A percentile compares a stretch with the other conserved stretches of the same genome.
Conservation (phyloP, 257 asterid species). For the Cynanchum wilfordii region DNA sequence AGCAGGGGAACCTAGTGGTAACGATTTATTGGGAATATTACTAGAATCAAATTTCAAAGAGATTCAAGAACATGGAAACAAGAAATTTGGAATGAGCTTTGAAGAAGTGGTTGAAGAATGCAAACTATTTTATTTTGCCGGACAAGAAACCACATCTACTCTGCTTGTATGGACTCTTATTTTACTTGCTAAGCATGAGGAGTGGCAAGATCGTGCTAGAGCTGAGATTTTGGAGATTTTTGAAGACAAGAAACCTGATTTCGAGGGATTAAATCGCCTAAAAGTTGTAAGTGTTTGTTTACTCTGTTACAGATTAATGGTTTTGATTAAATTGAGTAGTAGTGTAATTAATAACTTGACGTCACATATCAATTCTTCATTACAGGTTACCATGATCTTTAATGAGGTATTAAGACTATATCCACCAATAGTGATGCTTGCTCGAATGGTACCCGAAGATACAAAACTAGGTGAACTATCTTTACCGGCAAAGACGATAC, state of each 20-base stretch:
- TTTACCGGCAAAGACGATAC: slow-evolving; percentile 17
- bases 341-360: too few relatives aligned
- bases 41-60: slow-evolving; percentile 21
- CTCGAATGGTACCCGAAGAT: slow-evolving; percentile 2
- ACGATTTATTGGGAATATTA: slow-evolving; percentile 29
- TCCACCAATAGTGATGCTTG: slow-evolving; percentile 8
- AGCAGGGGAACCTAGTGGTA: slow-evolving; percentile 27
- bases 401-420: slow-evolving; percentile 27
- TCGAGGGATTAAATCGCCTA: slow-evolving; percentile 17
- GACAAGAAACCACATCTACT: slow-evolving; percentile 25
- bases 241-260: neutral
- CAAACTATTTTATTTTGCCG: slow-evolving; percentile 26
- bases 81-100: slow-evolving; percentile 19
- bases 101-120: slow-evolving; percentile 27
- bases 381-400: slow-evolving; percentile 27
- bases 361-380: neutral
- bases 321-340: too few relatives aligned
- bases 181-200: slow-evolving; percentile 19
- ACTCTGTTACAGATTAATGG: neutral
- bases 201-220: slow-evolving; percentile 26
- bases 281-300: slow-evolving; percentile 14
- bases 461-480: slow-evolving; percentile 16
- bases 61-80: slow-evolving; percentile 20
- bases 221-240: slow-evolving; percentile 18
- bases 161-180: slow-evolving; percentile 27